These are phyloP conservation scores for Keithomyces neogunnii DNA, from an alignment of 2,329 filamentous ascomycete genomes.

Conservation along the genomic window DNA sequence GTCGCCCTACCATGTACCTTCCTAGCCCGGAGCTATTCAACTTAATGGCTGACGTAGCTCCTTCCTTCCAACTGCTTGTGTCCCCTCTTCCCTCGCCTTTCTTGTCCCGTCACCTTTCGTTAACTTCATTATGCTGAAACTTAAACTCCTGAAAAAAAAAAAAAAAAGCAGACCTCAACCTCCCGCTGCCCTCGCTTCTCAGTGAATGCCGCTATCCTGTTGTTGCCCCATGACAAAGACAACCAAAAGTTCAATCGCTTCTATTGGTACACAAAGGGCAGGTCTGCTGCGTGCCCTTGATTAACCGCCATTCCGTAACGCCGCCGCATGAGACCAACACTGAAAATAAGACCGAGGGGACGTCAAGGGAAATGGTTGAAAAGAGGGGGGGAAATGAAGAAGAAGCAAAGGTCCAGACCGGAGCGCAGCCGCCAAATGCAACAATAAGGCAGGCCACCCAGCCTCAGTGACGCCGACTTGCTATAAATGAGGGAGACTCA, in stretches of 20 bases:
- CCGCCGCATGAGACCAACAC: constrained; percentile 4
- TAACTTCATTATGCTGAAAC: not conserved
- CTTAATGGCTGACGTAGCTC: not conserved
- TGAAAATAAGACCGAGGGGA: not conserved
- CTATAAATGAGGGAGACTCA: too few species aligned
- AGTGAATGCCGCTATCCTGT: not conserved
- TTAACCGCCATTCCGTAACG: constrained; percentile 4
- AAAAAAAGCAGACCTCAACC: not conserved
- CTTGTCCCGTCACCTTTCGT: not conserved
- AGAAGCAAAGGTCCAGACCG: not conserved
- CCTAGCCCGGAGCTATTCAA: not conserved
- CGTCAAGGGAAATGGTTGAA: constrained; percentile 2
- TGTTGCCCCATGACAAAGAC: not conserved
- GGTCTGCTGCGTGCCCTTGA: not conserved
- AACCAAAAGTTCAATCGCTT: not conserved
- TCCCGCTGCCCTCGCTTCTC: not conserved
- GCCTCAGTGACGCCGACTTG: too few species aligned
- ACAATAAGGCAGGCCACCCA: too few species aligned
- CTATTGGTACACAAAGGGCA: constrained; percentile 5
- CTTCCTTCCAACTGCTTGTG: not conserved
- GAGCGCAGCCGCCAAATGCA: not conserved
- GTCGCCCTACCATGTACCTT: not conserved
- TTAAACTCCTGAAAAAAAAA: not conserved
- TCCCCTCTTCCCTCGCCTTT: not conserved
- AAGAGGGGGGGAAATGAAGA: constrained; percentile 2